phyloP scores from a whole-genome alignment of 768 basidiomycete genomes.

The Kwoniella mangroviensis region DNA sequence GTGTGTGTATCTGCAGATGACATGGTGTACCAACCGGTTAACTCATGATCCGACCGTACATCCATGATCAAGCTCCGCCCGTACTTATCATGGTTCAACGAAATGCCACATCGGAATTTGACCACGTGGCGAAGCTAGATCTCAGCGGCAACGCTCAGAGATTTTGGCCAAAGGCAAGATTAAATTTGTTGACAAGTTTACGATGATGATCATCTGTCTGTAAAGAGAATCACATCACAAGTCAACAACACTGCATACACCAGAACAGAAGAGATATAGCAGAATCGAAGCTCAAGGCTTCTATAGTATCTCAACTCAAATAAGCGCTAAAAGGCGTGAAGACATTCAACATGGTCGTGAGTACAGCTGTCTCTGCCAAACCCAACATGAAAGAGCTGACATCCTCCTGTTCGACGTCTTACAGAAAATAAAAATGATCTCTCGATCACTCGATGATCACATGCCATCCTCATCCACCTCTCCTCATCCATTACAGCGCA shows the following conservation, averaged over 20 bases:
- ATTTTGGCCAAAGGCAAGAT: not conserved
- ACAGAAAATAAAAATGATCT: conserved; percentile 58
- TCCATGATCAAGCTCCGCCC: not conserved
- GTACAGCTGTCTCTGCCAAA: not conserved
- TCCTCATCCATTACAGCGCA: conserved; percentile 74
- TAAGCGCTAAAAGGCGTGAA: not conserved
- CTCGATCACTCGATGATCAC: conserved; percentile 56
- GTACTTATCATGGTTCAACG: too few species aligned
- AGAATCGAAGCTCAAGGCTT: too few species aligned
- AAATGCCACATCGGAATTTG: not conserved
- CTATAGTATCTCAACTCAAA: too few species aligned
- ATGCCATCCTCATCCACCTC: conserved; percentile 55
- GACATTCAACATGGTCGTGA: conserved; percentile 4
- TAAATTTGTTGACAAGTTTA: not conserved
- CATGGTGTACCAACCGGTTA: not conserved
- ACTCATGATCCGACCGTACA: not conserved
- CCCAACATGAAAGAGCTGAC: not conserved
- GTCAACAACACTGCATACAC: too few species aligned
- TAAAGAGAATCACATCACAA: too few species aligned
- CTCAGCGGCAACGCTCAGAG: not conserved
- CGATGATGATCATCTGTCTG: not conserved
- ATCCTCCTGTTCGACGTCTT: not conserved
- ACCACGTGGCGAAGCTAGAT: not conserved
- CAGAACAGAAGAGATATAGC: too few species aligned
- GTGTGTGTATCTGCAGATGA: not conserved